Evolutionary conservation across 2,329 filamentous ascomycete genomes (phyloP).

Genomic region (Diaporthe ampelina): DNA sequence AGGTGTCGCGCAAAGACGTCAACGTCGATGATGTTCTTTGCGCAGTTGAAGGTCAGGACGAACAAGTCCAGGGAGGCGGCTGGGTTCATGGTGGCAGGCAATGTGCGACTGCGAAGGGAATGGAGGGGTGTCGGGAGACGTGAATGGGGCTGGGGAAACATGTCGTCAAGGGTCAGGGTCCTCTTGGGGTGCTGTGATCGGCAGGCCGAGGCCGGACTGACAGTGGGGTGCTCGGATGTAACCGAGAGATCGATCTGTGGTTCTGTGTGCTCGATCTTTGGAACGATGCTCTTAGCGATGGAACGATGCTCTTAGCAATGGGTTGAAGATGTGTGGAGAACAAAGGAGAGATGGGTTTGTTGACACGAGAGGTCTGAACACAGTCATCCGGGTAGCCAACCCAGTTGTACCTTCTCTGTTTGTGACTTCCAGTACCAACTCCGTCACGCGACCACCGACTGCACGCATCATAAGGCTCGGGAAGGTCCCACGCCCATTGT

Average conservation of each 20-base stretch:
- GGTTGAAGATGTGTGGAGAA: not conserved
- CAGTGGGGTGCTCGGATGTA: constrained; percentile 22
- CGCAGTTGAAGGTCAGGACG: constrained; percentile 92
- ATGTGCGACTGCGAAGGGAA: constrained; percentile 2
- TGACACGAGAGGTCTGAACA: not conserved
- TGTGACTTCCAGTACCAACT: not conserved
- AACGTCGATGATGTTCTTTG: constrained; percentile 77
- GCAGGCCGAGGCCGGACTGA: constrained; percentile 23
- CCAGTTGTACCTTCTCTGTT: not conserved
- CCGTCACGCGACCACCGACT: not conserved
- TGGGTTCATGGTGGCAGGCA: constrained; percentile 41
- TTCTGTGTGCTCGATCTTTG: not conserved
- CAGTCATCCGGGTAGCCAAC: not conserved
- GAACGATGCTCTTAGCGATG: constrained; percentile 18
- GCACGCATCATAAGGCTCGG: constrained; percentile 4
- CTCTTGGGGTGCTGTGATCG: constrained; percentile 12
- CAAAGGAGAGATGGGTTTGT: not conserved
- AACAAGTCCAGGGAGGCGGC: constrained; percentile 74
- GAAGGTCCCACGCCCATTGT: not conserved
- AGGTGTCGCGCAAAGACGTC: constrained; percentile 80
- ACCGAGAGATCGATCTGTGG: constrained; percentile 21
- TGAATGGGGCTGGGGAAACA: constrained; percentile 5
- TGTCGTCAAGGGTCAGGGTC: constrained; percentile 14
- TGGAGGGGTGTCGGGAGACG: constrained; percentile 28
- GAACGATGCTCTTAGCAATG: constrained; percentile 17